A percentile compares a stretch with the other conserved stretches of the same genome.
Evolutionary conservation across 805 yeast species (phyloP).

Genomic region (Metschnikowia lochheadii): DNA sequence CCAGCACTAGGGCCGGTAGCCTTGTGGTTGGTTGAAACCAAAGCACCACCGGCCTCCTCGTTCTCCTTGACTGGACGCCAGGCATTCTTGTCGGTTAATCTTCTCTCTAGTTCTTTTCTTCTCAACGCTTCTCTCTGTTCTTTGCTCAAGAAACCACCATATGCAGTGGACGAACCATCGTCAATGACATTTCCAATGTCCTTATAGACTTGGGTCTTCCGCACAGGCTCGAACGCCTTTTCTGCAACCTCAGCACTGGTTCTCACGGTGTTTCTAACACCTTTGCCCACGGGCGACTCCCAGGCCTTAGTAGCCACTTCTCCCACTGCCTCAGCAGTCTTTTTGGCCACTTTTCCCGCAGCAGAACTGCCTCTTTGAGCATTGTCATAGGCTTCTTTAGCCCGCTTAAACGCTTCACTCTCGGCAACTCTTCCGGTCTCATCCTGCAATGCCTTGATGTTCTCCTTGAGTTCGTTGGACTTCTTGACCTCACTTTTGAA

Average conservation of each 20-base stretch:
- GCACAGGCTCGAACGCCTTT: conserved; percentile 87
- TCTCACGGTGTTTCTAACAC: conserved; percentile 80
- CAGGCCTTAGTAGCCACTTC: conserved; percentile 86
- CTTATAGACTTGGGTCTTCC: conserved; percentile 84
- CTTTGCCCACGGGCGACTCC: conserved; percentile 91
- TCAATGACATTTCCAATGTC: conserved; percentile 85
- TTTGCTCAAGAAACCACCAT: conserved; percentile 88
- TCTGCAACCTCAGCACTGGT: conserved; percentile 83
- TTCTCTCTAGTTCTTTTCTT: conserved; percentile 44
- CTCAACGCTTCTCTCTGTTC: conserved; percentile 77
- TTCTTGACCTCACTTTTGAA: conserved; percentile 89
- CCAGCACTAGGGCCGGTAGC: conserved; percentile 65
- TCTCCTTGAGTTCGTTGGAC: conserved; percentile 82
- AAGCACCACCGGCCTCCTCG: conserved; percentile 76
- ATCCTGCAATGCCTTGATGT: conserved; percentile 90
- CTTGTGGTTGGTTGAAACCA: conserved; percentile 78
- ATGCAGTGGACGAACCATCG: conserved; percentile 82
- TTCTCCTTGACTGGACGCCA: conserved; percentile 69
- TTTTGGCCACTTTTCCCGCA: conserved; percentile 67
- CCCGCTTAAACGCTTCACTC: conserved; percentile 87
- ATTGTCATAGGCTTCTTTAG: conserved; percentile 84
- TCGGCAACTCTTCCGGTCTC: conserved; percentile 94
- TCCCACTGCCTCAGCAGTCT: conserved; percentile 93
- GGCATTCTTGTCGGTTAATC: conserved; percentile 54
- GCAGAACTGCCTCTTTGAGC: conserved; percentile 74